Conservation (phyloP, 2,329 filamentous ascomycete genomes). For the Rutstroemia sydowiana region DNA sequence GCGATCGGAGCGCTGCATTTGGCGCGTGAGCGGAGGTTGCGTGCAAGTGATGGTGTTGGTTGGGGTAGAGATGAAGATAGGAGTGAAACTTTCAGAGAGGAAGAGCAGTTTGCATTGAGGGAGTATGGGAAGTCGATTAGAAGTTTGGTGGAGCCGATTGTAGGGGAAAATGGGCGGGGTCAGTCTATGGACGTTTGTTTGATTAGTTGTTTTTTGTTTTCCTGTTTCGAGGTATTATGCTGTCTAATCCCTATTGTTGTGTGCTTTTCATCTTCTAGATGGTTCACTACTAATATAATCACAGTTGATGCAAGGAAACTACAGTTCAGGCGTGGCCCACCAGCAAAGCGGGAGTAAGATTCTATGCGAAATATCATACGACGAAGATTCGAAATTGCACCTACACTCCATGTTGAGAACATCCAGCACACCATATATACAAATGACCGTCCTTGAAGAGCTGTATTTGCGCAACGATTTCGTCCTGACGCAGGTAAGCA, state of each 20-base stretch:
- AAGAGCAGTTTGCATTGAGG: not conserved
- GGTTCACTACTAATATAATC: not conserved
- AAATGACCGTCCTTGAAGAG: constrained; percentile 13
- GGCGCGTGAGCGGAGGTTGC: no score
- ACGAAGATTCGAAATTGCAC: constrained; percentile 7
- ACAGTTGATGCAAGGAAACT: constrained; percentile 19
- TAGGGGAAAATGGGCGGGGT: not conserved
- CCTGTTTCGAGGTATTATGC: not conserved
- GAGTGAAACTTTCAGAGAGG: not conserved
- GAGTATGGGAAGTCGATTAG: not conserved
- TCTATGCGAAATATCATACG: constrained; percentile 15
- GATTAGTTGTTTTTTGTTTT: constrained; percentile 1
- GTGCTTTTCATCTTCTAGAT: no score
- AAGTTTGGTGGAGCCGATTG: not conserved
- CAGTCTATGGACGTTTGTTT: constrained; percentile 5
- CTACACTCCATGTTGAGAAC: constrained; percentile 7
- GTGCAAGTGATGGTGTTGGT: not conserved
- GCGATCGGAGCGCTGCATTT: not conserved
- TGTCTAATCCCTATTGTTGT: not conserved
- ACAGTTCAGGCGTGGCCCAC: constrained; percentile 17
- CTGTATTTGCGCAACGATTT: constrained; percentile 17
- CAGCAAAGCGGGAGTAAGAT: constrained; percentile 19
- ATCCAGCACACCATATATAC: constrained; percentile 12
- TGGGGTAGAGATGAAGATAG: no score
- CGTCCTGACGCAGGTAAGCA: constrained; percentile 14